These are phyloP conservation scores for Aspergillus diversus DNA, from an alignment of 495 filamentous ascomycete genomes.

Conservation along the genomic window DNA sequence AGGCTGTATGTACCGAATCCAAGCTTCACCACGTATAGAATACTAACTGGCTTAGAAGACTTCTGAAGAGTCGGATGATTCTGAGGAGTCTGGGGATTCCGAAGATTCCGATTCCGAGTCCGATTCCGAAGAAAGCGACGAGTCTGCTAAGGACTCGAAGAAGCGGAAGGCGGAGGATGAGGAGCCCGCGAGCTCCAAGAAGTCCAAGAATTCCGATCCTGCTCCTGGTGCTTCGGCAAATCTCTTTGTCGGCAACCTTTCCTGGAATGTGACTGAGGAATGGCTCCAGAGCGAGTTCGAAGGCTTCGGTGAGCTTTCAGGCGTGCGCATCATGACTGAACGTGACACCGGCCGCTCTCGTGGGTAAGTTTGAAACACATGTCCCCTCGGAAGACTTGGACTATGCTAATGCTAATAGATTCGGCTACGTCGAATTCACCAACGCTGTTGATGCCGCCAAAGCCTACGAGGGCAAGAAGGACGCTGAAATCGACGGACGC, in stretches of 20 bases:
- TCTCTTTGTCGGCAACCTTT: slow-evolving; percentile 92
- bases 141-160: slow-evolving; percentile 62
- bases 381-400: neutral
- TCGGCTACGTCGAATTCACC: slow-evolving; percentile 94
- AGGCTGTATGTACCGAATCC: slow-evolving; percentile 35
- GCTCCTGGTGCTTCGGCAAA: slow-evolving; percentile 66
- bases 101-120: slow-evolving; percentile 55
- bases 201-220: slow-evolving; percentile 75
- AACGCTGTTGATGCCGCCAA: slow-evolving; percentile 68
- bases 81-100: slow-evolving; percentile 38
- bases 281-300: slow-evolving; percentile 87
- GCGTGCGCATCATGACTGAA: slow-evolving; percentile 83
- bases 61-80: slow-evolving; percentile 31
- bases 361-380: slow-evolving; percentile 58
- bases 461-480: slow-evolving; percentile 82
- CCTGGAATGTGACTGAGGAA: slow-evolving; percentile 93
- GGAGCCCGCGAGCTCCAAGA: slow-evolving; percentile 69
- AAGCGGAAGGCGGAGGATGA: slow-evolving; percentile 89
- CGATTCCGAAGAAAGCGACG: slow-evolving; percentile 49
- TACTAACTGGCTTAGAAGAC: slow-evolving; percentile 27
- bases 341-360: slow-evolving; percentile 81
- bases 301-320: slow-evolving; percentile 74
- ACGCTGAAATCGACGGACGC: slow-evolving; percentile 79
- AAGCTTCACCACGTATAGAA: neutral
- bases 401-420: slow-evolving; percentile 52